Evolutionary conservation across 2,329 filamentous ascomycete genomes (phyloP), one percentile per base, ranked within the genome.

Genomic region (Clonostachys chloroleuca): DNA sequence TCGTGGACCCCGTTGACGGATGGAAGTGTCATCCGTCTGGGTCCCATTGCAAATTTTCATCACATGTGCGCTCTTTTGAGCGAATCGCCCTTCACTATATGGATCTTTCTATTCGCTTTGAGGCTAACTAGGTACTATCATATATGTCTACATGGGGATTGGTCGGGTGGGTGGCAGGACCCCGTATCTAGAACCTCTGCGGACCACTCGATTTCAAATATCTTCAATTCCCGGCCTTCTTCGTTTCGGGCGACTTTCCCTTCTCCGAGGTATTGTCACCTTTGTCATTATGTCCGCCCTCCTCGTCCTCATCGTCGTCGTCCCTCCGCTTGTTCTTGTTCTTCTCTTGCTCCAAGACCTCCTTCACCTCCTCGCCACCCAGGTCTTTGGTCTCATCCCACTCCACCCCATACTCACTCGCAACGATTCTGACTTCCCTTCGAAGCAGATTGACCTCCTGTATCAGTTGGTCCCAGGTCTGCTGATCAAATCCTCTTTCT

Each of bases 341-440:
- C 18, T 59, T 56, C 59, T 82, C 78, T 50, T 76, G 68, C 51
- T 80, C 78, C 34, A 84, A 61, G 14, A 75, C 74, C 55, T 81
- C 69, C 62, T 74, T 76, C 1, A 83, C 77, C 34, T 86, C 77
- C 56, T 86, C 81, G n/a, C 80, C 80, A 12, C 81, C 83, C 45
- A 92, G 81, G 54, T 95, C 88, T 52, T 72, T 72, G 51, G 75
- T 77, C 69, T 94, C 89, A 57, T 95, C 81, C 89, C 90, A 96
- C 45, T 92, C 89, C 8, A 92, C 89, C 56, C 95, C 90, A 62
- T 96, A 96, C 66, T 96, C 90, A 34, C 84, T 80, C 0, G 92
- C 90, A 9, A 95, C 80, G 14, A 77, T 76, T 66, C 86, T 87
- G 63, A 96, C 87, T 67, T 96, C 92, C 52, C 77, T 79, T 6